phyloP scores from a whole-genome alignment of 1,284 basidiomycete genomes.

The Sporisorium scitamineum region DNA sequence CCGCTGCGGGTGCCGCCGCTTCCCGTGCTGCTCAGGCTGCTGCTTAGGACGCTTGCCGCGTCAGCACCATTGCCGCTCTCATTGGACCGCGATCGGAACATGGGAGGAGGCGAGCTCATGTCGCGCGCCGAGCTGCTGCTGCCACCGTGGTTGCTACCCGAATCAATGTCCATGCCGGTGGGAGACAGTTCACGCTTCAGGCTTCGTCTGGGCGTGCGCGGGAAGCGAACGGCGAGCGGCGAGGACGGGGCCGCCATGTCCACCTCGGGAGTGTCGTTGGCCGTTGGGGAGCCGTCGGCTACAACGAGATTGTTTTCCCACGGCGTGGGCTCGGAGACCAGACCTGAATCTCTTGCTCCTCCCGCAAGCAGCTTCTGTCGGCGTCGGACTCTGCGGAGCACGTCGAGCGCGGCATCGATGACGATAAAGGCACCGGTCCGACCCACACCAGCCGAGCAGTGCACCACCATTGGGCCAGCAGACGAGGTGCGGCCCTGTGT shows the following conservation, averaged over 20 bases:
- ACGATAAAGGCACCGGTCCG: slow-evolving; percentile 65
- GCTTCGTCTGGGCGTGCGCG: slow-evolving; percentile 36
- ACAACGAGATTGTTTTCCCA: slow-evolving; percentile 36
- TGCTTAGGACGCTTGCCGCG: slow-evolving; percentile 13
- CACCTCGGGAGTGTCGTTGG: slow-evolving; percentile 27
- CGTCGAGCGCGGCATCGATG: slow-evolving; percentile 60
- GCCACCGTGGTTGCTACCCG: slow-evolving; percentile 21
- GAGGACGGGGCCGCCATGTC: slow-evolving; percentile 42
- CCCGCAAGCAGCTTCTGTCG: slow-evolving; percentile 16
- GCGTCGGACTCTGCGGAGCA: slow-evolving; percentile 46
- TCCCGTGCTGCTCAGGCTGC: slow-evolving; percentile 25
- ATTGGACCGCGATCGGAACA: slow-evolving; percentile 47
- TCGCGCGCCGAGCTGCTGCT: slow-evolving; percentile 30
- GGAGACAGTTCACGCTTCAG: slow-evolving; percentile 62
- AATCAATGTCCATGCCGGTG: slow-evolving; percentile 57
- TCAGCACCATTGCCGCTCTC: slow-evolving; percentile 18
- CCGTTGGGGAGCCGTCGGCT: not conserved
- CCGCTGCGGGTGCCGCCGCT: slow-evolving; percentile 5
- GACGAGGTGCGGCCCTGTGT: not conserved
- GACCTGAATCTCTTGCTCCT: not conserved
- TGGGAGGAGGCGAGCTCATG: slow-evolving; percentile 53
- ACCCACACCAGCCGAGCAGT: slow-evolving; percentile 69
- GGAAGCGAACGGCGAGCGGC: slow-evolving; percentile 26
- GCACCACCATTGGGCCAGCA: slow-evolving; percentile 63
- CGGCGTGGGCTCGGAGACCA: slow-evolving; percentile 4